phyloP scores from a whole-genome alignment of 257 asterid genomes.

The Primulina eburnea region DNA sequence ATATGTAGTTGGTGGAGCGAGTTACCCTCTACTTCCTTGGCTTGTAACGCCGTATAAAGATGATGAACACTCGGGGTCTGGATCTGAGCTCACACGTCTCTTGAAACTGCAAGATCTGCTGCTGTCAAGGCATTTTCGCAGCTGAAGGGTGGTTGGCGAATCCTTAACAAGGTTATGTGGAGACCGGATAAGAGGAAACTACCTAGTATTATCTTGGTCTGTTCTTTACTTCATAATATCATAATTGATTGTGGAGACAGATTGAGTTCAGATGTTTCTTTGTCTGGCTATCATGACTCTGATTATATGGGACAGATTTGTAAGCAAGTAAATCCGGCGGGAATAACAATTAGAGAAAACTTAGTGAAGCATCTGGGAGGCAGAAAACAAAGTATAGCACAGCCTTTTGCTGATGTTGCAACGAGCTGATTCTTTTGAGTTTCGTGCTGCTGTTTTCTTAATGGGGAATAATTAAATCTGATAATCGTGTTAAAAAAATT shows the following conservation, averaged over 20 bases:
- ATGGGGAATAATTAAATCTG: background rate
- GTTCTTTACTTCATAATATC: conserved; percentile 89
- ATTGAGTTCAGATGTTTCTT: conserved; percentile 51
- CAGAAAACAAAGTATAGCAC: conserved; percentile 22
- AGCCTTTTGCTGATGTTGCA: conserved; percentile 7
- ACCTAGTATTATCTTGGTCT: conserved; percentile 81
- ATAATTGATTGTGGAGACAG: conserved; percentile 79
- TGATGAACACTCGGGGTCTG: conserved; percentile 31
- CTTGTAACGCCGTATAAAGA: conserved; percentile 68
- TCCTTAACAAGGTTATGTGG: conserved; percentile 97
- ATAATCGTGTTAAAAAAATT: no score
- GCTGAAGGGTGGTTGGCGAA: conserved; percentile 94
- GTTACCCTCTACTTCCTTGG: conserved; percentile 95
- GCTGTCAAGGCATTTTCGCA: conserved; percentile 55
- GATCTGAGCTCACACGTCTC: conserved; percentile 36
- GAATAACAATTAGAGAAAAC: conserved; percentile 51
- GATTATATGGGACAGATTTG: conserved; percentile 36
- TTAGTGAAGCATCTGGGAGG: conserved; percentile 41
- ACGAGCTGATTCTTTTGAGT: background rate
- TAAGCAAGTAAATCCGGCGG: conserved; percentile 51
- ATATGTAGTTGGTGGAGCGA: conserved; percentile 66
- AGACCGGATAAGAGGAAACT: conserved; percentile 86
- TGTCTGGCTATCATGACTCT: conserved; percentile 63
- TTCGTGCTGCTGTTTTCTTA: no score
- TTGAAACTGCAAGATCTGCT: conserved; percentile 51